Evolutionary conservation across 495 filamentous ascomycete genomes (phyloP).

Genomic region (Penicillium turbatum): DNA sequence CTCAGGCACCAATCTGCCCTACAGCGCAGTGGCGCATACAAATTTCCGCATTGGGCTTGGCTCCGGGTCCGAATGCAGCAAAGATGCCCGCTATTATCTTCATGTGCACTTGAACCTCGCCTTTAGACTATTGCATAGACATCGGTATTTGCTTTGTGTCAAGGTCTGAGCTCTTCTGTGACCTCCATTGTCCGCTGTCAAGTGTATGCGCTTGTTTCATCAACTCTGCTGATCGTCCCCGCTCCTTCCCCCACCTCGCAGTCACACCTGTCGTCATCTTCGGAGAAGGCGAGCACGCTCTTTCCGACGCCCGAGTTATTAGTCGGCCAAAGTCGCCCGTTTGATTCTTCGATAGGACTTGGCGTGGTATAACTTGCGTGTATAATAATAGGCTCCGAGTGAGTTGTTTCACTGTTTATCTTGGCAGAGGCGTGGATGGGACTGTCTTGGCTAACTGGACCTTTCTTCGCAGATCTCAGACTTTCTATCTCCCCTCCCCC

Average conservation of each 20-base stretch:
- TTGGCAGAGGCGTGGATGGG: constrained; percentile 2
- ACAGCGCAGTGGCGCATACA: background rate
- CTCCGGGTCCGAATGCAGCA: background rate
- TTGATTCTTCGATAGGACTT: background rate
- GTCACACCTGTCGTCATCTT: constrained; percentile 4
- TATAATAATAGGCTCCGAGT: background rate
- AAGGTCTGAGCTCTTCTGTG: background rate
- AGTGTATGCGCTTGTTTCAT: background rate
- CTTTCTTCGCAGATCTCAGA: constrained; percentile 4
- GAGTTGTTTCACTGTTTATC: constrained; percentile 2
- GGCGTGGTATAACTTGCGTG: background rate
- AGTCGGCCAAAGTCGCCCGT: background rate
- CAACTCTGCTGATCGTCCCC: background rate
- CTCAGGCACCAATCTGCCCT: background rate
- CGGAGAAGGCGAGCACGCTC: background rate
- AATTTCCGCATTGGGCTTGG: constrained; percentile 9
- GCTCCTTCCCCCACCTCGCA: constrained; percentile 7
- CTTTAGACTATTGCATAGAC: background rate
- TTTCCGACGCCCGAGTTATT: constrained; percentile 1
- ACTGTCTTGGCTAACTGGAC: constrained; percentile 4
- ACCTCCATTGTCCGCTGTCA: background rate
- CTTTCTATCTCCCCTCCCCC: background rate
- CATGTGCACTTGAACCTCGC: background rate
- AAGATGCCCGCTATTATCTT: constrained; percentile 1
- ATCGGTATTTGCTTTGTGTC: background rate